Evolutionary conservation across 1,284 basidiomycete genomes (phyloP).

Genomic region (Ceratobasidium sp.): DNA sequence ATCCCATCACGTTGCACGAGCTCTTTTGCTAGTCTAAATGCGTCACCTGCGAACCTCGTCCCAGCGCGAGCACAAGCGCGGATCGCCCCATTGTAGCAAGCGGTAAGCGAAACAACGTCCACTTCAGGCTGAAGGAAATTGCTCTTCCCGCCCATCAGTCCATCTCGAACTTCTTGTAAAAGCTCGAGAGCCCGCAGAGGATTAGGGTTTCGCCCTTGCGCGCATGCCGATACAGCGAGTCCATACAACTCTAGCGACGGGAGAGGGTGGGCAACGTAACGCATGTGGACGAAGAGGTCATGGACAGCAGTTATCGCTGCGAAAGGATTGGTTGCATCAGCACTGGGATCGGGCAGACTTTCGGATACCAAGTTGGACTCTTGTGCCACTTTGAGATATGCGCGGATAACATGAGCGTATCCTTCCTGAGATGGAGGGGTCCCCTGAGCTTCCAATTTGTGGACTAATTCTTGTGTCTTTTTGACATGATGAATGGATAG

Average conservation of each 20-base stretch:
- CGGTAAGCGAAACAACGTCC: conserved; percentile 55
- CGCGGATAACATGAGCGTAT: conserved; percentile 56
- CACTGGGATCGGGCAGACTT: not conserved
- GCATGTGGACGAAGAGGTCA: conserved; percentile 95
- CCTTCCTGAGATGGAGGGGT: conserved; percentile 32
- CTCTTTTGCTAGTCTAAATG: conserved; percentile 81
- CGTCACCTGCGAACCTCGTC: conserved; percentile 77
- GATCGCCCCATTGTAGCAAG: conserved; percentile 84
- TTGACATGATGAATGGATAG: conserved; percentile 14
- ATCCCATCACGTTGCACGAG: conserved; percentile 80
- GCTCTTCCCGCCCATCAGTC: conserved; percentile 61
- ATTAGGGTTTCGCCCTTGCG: conserved; percentile 70
- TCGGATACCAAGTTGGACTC: conserved; percentile 55
- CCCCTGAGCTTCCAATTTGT: conserved; percentile 43
- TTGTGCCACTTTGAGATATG: conserved; percentile 61
- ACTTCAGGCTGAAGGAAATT: conserved; percentile 72
- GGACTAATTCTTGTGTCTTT: conserved; percentile 30
- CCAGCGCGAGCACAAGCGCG: conserved; percentile 76
- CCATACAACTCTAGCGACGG: conserved; percentile 84
- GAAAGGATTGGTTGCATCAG: conserved; percentile 40
- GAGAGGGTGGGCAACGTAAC: conserved; percentile 89
- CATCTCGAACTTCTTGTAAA: conserved; percentile 81
- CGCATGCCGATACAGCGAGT: conserved; percentile 91
- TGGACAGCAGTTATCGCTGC: conserved; percentile 54
- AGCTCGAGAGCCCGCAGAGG: conserved; percentile 94